phyloP scores from a whole-genome alignment of 352 stramenopile genomes.

The Hyaloperonospora arabidopsidis region DNA sequence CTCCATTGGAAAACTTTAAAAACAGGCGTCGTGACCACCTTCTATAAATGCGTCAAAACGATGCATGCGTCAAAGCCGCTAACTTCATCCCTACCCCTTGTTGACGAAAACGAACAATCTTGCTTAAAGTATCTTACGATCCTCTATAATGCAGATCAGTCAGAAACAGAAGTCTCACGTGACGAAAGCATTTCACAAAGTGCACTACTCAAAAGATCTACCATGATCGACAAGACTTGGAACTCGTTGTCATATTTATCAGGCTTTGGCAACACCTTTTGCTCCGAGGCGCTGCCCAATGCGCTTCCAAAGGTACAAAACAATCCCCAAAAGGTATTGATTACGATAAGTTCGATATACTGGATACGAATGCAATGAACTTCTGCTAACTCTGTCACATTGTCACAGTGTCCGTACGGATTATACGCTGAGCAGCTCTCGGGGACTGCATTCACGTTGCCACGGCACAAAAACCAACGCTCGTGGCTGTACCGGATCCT shows the following conservation, averaged over 20 bases:
- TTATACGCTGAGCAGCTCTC: conserved; percentile 94
- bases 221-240: conserved; percentile 32
- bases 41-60: no score
- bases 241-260: conserved; percentile 76
- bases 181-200: conserved; percentile 9
- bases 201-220: not conserved
- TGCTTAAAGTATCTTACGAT: not conserved
- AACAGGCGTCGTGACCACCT: no score
- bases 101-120: no score
- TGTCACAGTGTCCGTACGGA: conserved; percentile 75
- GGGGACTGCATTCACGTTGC: conserved; percentile 93
- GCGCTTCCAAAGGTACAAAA: conserved; percentile 90
- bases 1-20: no score
- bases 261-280: conserved; percentile 92
- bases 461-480: conserved; percentile 81
- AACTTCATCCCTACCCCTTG: no score
- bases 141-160: not conserved
- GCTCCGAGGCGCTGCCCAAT: conserved; percentile 85
- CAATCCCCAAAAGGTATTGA: conserved; percentile 84
- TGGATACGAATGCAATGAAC: not conserved
- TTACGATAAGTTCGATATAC: not conserved
- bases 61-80: no score
- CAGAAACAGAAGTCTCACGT: not conserved
- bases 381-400: not conserved
- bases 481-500: conserved; percentile 92